Percentiles rank a stretch among this genome's conserved stretches.
Evolutionary conservation across 257 asterid genomes (phyloP).

Genomic region (Perilla frutescens): DNA sequence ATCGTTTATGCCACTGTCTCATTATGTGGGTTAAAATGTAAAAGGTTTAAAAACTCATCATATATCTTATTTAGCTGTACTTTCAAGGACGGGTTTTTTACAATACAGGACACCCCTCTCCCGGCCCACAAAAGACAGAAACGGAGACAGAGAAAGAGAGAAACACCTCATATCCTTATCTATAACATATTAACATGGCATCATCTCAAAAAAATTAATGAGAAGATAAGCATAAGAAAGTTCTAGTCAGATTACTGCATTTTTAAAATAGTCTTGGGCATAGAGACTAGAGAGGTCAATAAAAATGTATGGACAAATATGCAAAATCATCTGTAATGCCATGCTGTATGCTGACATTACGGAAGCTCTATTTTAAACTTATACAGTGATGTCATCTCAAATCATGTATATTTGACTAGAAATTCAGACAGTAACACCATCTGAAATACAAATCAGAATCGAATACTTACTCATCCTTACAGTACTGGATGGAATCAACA

Average conservation of each 20-base stretch:
- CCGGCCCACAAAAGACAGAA: no score
- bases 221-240: slow-evolving; percentile 18
- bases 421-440: slow-evolving; percentile 21
- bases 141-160: background rate
- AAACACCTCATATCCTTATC: background rate
- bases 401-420: slow-evolving; percentile 18
- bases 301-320: background rate
- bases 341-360: slow-evolving; percentile 3
- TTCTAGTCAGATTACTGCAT: no score
- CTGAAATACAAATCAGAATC: slow-evolving; percentile 24
- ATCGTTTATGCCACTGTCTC: slow-evolving; percentile 2
- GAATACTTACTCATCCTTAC: slow-evolving; percentile 81
- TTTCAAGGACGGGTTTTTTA: slow-evolving; percentile 2
- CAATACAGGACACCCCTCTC: background rate
- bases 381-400: slow-evolving; percentile 10
- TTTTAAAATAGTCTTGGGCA: no score
- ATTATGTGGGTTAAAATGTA: slow-evolving; percentile 9
- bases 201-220: slow-evolving; percentile 24
- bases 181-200: slow-evolving; percentile 8
- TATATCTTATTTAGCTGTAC: slow-evolving; percentile 1
- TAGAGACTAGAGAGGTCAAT: no score
- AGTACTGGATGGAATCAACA: slow-evolving; percentile 90
- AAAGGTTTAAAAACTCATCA: background rate
- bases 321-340: no score
- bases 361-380: slow-evolving; percentile 8